Percentiles rank a stretch among this genome's conserved stretches.
Evolutionary conservation across 257 asterid genomes (phyloP).

Genomic region (Pogostemon cablin): DNA sequence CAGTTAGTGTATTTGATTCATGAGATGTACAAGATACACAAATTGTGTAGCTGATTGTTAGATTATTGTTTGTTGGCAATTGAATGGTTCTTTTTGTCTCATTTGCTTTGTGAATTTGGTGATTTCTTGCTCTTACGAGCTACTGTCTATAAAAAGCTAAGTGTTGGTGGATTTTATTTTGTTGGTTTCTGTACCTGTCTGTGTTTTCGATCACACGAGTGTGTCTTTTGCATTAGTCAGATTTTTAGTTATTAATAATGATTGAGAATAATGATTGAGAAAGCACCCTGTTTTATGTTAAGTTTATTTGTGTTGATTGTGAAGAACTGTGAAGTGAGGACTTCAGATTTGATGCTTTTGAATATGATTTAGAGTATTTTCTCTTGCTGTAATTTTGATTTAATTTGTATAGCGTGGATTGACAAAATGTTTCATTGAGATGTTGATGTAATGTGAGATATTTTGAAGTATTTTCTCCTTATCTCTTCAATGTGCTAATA

Average conservation of each 20-base stretch:
- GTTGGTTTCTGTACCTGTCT: not conserved
- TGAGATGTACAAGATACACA: no score
- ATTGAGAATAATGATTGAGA: no score
- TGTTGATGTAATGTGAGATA: conserved; percentile 1
- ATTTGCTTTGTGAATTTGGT: no score
- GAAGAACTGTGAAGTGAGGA: not conserved
- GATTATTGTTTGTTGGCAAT: no score
- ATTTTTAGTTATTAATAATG: not conserved
- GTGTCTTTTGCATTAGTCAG: conserved; percentile 4
- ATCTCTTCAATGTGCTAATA: not conserved
- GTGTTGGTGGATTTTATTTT: conserved; percentile 4
- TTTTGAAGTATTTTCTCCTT: not conserved
- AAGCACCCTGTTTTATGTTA: not conserved
- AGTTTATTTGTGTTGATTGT: not conserved
- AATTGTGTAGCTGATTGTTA: no score
- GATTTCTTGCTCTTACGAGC: no score
- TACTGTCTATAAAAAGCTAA: no score
- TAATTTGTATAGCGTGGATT: not conserved
- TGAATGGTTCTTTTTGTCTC: no score
- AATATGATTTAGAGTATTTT: not conserved
- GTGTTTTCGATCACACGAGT: not conserved
- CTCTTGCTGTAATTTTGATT: not conserved
- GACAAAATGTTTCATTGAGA: not conserved
- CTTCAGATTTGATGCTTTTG: conserved; percentile 15
- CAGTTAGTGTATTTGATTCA: no score